Evolutionary conservation across 2,329 filamentous ascomycete species (phyloP), one percentile per base, ranked within the genome.

Genomic region (Thelonectria olida): DNA sequence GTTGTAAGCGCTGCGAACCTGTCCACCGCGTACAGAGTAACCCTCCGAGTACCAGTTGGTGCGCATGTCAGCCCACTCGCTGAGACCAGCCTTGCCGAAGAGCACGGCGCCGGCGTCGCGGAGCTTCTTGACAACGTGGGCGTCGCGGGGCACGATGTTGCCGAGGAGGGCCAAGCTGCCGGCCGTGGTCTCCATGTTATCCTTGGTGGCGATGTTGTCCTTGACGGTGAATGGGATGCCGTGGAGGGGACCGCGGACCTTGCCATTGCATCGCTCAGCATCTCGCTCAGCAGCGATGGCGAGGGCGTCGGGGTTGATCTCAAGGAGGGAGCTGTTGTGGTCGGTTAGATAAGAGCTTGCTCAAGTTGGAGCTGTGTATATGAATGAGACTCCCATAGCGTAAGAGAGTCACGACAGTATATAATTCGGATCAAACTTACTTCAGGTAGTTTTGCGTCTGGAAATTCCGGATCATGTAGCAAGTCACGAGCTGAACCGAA

Each of bases 211-310:
- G 72, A 91, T 90, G 59, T 72, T 72, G 61, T 72, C 90, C 75
- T 93, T 93, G 65, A 92, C 85, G 2, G 90, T 80, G 72, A 91
- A 91, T 0, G 91, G 91, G 42, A 94, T 91, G 3, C 91, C 91
- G 72, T 93, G 91, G 1, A 94, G 81, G 1, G 87, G 86, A 1
- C 90, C 85, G n/a, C 88, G 84, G 9, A 88, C 74, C 38, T 78
- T 79, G 22, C 88, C 88, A 1, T 76, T 69, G 12, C 73, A 71
- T 17, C 90, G 83, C 75, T 93, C 90, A 0, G 71, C 72, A 67
- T 93, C 91, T 27, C 88, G 79, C 13, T 79, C 71, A 5, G 77
- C 76, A 4, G 91, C 91, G 57, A 92, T 91, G 20, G 73, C 70
- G 31, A 90, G 77, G 9, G 82, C 83, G 72, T 93, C 90, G 0